A percentile compares a stretch with the other conserved stretches of the same genome.
Evolutionary conservation across 2,329 filamentous ascomycete genomes (phyloP).

Genomic region (Fusarium brachygibbosum): DNA sequence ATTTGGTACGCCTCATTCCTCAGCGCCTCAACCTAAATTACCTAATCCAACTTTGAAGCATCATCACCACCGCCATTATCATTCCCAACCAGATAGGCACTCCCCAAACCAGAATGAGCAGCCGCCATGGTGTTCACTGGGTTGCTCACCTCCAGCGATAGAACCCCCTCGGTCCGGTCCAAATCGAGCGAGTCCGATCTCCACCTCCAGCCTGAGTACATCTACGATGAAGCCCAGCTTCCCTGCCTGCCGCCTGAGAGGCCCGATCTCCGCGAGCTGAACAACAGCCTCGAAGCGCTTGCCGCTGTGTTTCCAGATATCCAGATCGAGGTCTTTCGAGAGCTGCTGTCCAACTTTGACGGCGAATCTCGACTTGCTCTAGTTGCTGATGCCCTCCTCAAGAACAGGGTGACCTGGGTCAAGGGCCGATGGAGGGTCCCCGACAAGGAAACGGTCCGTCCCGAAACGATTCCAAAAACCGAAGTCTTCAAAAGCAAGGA

Average conservation of each 20-base stretch:
- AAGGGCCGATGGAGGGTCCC: constrained; percentile 73
- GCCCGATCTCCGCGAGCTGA: constrained; percentile 76
- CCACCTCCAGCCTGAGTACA: constrained; percentile 59
- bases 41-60: constrained; percentile 33
- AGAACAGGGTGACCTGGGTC: constrained; percentile 77
- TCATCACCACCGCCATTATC: constrained; percentile 24
- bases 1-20: constrained; percentile 24
- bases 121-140: constrained; percentile 64
- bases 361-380: constrained; percentile 82
- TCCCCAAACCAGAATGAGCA: constrained; percentile 52
- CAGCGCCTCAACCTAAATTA: constrained; percentile 26
- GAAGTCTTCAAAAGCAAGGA: constrained; percentile 76
- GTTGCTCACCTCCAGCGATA: constrained; percentile 61
- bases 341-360: constrained; percentile 81
- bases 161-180: constrained; percentile 52
- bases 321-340: constrained; percentile 85
- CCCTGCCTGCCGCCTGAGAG: constrained; percentile 63
- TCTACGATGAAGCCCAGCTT: constrained; percentile 69
- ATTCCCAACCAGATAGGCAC: constrained; percentile 13
- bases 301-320: constrained; percentile 82
- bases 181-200: constrained; percentile 51
- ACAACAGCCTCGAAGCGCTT: constrained; percentile 76
- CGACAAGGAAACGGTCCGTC: constrained; percentile 53
- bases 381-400: constrained; percentile 81
- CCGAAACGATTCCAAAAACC: constrained; percentile 63